A percentile compares a stretch with the other conserved stretches of the same genome.
These are phyloP conservation scores for Chytriomyces hyalinus DNA, from an alignment of 192 early-diverging fungal genomes.

Conservation along the genomic window DNA sequence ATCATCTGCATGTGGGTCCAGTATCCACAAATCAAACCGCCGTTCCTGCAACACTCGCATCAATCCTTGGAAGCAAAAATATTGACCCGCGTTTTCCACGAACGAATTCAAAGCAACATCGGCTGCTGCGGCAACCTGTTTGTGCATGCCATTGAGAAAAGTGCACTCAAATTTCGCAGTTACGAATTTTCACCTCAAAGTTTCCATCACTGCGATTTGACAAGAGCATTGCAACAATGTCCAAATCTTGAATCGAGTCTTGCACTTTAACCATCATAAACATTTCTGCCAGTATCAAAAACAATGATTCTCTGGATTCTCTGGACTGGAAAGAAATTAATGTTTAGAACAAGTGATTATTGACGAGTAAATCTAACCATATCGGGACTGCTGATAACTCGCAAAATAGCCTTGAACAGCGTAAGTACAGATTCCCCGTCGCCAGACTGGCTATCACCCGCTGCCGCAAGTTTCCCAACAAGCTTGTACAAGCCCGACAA, in stretches of 20 bases:
- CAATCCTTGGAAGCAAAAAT: slow-evolving; percentile 7
- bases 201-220: slow-evolving; percentile 7
- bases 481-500: too few species aligned
- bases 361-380: not conserved
- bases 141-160: not conserved
- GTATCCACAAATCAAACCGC: slow-evolving; percentile 7
- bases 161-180: not conserved
- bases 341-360: not conserved
- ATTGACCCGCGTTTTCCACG: slow-evolving; percentile 4
- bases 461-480: too few species aligned
- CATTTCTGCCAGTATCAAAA: slow-evolving; percentile 7
- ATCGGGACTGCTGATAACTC: not conserved
- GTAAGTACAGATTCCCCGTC: too few species aligned
- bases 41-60: not conserved
- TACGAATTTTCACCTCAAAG: slow-evolving; percentile 12
- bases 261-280: not conserved
- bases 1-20: slow-evolving; percentile 10
- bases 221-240: slow-evolving; percentile 6
- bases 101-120: slow-evolving; percentile 14
- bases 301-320: not conserved
- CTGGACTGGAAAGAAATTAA: not conserved
- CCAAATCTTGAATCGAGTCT: not conserved
- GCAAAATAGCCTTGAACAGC: not conserved
- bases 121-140: slow-evolving; percentile 8
- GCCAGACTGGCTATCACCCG: too few species aligned